Evolutionary conservation across 805 yeast species (phyloP), one percentile per base, ranked within the genome.

Genomic region (Citeromyces matritensis): DNA sequence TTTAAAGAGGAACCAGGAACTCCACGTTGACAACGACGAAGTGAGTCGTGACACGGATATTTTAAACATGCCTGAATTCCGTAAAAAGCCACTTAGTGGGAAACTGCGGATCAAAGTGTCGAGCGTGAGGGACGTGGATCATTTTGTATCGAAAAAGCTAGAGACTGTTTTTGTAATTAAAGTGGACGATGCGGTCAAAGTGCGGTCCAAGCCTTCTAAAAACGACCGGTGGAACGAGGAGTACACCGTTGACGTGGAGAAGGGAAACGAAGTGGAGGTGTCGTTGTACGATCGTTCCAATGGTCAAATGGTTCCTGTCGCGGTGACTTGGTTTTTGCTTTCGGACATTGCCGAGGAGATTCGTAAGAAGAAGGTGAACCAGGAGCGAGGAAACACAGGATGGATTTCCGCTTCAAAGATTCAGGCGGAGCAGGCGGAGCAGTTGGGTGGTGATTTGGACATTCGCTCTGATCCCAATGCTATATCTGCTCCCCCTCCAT

Each of bases 331-430:
- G 98, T 65, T 88, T 17, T 68, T 88, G 24, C 62, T 91, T 19
- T 75, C 93, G 3, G 99, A 91, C 52, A 69, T 91, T 27, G 85
- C 93, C 1, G 99, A 91, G 58, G 97, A 91, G 42, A 68, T 88
- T 34, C 82, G 99, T 54, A 80, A 91, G 45, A 79, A 77, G 51
- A 84, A 83, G 44, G 86, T 82, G 14, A 82, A 73, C 6, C 74
- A 71, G 43, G 82, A 81, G 27, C 55, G 68, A 36, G 80, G 74
- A 2, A 66, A 61, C 26, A 69, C 74, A 30, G 95, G 91, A 30
- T 91, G 97, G 98, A 80, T 83, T 6, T 69, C 83, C 37, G 96
- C 95, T 1, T 63, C 80, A 0, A 65, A 65, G 41, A 51, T 72
- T 37, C 39, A 33, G 19, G 17, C 23, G 15, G 23, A 25, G 8